Base-by-base conservation (phyloP, 2,329 filamentous ascomycete species). In the Herpotrichia juniperi region DNA sequence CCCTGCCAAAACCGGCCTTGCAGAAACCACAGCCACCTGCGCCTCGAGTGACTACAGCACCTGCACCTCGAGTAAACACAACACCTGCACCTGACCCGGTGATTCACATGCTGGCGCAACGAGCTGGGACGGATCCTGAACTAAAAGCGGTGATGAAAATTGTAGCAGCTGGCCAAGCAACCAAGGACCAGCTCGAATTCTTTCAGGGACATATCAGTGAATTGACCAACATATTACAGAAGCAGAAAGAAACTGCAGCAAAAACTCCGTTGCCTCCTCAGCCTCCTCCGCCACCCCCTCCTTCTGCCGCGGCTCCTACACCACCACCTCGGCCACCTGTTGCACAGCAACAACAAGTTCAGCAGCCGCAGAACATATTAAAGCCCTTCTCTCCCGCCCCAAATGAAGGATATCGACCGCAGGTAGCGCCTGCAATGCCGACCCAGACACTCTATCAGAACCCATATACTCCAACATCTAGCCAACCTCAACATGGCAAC, bases 151-250 rank as follows among this genome's bases (percentile, higher is more conserved):
- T 94, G 0, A 94, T 94, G 90, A 91, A 91, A 69, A 85, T 90
- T 47, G 90, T 94, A 0, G 90, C 90, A 0, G 86, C 87, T 24
- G 90, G 90, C 1, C 83, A 87, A 59, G 90, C 90, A 0, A 85
- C 83, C 11, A 82, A 85, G 31, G 83, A 86, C 12, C 89, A 94
- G 68, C 76, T 94, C 11, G 85, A 85, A 42, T 84, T 87, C 56
- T 94, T 94, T 61, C 90, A 94, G 68, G 82, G 81, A 43, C 90
- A 94, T 35, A 94, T 94, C 56, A 88, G 92, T 63, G 86, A 91
- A 67, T 82, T 94, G 50, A 92, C 88, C 2, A 67, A 66, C n/a
- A 74, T 78, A 42, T 66, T 81, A 16, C 69, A 74, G 37, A 71
- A 69, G 46, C 73, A 78, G 54, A 78, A 77, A 55, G 67, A 65